Base-by-base conservation (phyloP, 73 alveolate species). In the Tetrahymena elliotti region DNA sequence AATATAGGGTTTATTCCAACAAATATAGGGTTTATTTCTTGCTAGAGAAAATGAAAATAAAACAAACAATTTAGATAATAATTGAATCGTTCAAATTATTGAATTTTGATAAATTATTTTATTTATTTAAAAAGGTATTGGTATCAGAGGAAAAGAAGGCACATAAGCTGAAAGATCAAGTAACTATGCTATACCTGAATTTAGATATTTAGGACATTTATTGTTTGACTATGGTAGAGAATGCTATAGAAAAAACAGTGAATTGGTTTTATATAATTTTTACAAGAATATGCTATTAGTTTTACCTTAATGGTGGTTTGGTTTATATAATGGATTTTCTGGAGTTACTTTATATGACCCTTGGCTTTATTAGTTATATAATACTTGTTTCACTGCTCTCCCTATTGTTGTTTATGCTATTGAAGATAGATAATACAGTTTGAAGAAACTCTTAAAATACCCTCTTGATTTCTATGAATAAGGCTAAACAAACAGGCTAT, bases 181-280 rank as follows among this genome's bases (percentile, higher is more conserved):
- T 33, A 99, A 98, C 95, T 97, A 97, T 95, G 97, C 99, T 31
- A 93, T 98, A 15, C 95, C 98, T 0, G 97, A 98, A 94, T 99
- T 98, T 93, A 96, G 97, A 83, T 94, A 93, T 93, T 95, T 99
- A 27, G 96, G 97, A 96, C 98, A 97, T 82, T 95, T 99, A 38
- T 94, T 98, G 27, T 96, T 99, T 68, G 98, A 96, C 83, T 99
- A 98, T 98, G 99, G 99, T 11, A 98, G 99, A 96, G 97, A 96
- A 93, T 98, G 98, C 6, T 98, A 98, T 88, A 96, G 97, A 36
- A 97, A 99, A 96, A 95, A 97, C 20, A 95, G 98, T 40, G 93
- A 84, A 40, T 93, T 98, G 84, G 97, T 98, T 24, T 93, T 96
- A 93, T 98, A 97, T 95, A 98, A 97, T 93, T 98, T 98, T 96